Percentiles rank a stretch among this genome's conserved stretches.
Conservation (phyloP, 805 yeast genomes). For the Metschnikowia chrysomelidarum region DNA sequence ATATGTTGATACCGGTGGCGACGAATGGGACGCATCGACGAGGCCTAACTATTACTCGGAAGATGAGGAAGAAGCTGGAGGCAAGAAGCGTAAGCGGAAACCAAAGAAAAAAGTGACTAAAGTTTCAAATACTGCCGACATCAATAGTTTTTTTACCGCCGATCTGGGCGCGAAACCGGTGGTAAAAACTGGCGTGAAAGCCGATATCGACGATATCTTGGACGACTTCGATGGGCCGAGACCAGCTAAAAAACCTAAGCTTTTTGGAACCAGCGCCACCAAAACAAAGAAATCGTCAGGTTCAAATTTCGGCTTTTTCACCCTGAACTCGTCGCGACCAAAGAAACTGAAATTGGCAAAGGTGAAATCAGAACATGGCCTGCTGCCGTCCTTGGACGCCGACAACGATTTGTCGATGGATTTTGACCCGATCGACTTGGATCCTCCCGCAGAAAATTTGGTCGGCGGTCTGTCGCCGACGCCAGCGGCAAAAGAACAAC, state of each 20-base stretch:
- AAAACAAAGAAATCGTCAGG: conserved; percentile 43
- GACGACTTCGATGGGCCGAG: conserved; percentile 18
- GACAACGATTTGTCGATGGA: conserved; percentile 7
- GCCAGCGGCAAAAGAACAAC: no score
- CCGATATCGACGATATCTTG: conserved; percentile 20
- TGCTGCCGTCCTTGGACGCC: conserved; percentile 3
- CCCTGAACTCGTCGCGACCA: conserved; percentile 23
- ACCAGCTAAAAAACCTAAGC: conserved; percentile 13
- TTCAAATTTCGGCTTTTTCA: conserved; percentile 26
- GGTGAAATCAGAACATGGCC: conserved; percentile 11
- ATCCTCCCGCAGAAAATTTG: conserved; percentile 1
- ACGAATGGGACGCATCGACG: conserved; percentile 72
- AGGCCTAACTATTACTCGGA: conserved; percentile 55
- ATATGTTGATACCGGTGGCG: conserved; percentile 89
- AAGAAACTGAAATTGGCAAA: conserved; percentile 13
- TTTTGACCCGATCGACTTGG: conserved; percentile 22
- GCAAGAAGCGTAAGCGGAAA: conserved; percentile 23
- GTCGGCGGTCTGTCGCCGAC: no score
- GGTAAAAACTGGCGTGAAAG: conserved; percentile 26
- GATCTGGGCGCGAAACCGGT: conserved; percentile 10
- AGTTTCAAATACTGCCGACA: conserved; percentile 45
- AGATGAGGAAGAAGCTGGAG: conserved; percentile 44
- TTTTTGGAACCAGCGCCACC: conserved; percentile 13
- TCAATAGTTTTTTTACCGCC: conserved; percentile 51
- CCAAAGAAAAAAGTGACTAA: conserved; percentile 35